Conservation (phyloP, 1,139 yeast genomes). For the Hemisphaericaspora subhashii region DNA sequence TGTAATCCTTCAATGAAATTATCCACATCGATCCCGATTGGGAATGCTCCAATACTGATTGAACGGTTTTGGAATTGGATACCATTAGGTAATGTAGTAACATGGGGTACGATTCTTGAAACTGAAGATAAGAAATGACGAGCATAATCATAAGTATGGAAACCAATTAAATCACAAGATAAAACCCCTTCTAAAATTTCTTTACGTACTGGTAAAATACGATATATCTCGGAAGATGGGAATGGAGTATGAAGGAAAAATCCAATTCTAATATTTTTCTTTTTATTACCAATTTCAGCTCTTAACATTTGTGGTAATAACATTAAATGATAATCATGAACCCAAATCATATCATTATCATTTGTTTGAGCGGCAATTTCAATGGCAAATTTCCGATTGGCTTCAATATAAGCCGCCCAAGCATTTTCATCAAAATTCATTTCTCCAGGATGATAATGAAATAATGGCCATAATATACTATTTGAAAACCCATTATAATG, state of each 20-base stretch:
- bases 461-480: slow-evolving; percentile 92
- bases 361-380: slow-evolving; percentile 69
- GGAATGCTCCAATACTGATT: slow-evolving; percentile 93
- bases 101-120: slow-evolving; percentile 72
- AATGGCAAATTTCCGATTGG: slow-evolving; percentile 80
- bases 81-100: slow-evolving; percentile 88
- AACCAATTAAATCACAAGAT: slow-evolving; percentile 93
- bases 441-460: slow-evolving; percentile 99
- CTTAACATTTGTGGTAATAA: slow-evolving; percentile 87
- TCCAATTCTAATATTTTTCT: slow-evolving; percentile 72
- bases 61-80: slow-evolving; percentile 75
- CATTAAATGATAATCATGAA: slow-evolving; percentile 97
- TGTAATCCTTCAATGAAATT: slow-evolving; percentile 81
- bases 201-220: slow-evolving; percentile 92
- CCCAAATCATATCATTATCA: slow-evolving; percentile 93
- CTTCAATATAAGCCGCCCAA: slow-evolving; percentile 97
- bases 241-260: slow-evolving; percentile 97
- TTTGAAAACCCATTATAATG: slow-evolving; percentile 97
- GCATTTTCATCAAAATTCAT: slow-evolving; percentile 97
- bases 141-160: slow-evolving; percentile 99
- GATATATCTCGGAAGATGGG: slow-evolving; percentile 94
- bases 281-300: slow-evolving; percentile 50
- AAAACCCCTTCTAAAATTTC: slow-evolving; percentile 90
- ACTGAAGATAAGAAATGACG: slow-evolving; percentile 93
- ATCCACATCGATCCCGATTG: slow-evolving; percentile 96